phyloP scores from a whole-genome alignment of 306 rosid genomes.

The Corylus heterophylla region DNA sequence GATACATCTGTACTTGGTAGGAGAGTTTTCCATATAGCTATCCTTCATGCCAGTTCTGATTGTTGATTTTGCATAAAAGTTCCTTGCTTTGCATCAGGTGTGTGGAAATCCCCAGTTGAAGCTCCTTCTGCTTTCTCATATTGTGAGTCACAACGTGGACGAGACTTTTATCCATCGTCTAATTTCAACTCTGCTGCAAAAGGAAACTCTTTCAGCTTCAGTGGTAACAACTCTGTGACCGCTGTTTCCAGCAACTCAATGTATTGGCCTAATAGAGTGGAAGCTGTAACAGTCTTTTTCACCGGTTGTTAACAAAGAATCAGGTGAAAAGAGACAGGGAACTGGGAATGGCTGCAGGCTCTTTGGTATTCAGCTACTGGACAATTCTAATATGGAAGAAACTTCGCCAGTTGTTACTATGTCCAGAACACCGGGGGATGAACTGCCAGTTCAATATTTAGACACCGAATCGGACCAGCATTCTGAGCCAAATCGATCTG shows the following conservation, averaged over 20 bases:
- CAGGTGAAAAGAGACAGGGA: slow-evolving; percentile 64
- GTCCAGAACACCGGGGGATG: slow-evolving; percentile 55
- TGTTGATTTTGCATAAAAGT: slow-evolving; percentile 13
- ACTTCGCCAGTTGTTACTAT: slow-evolving; percentile 44
- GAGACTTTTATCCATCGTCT: slow-evolving; percentile 61
- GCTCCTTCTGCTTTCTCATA: slow-evolving; percentile 59
- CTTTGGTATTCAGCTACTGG: slow-evolving; percentile 85
- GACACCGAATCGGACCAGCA: slow-evolving; percentile 80
- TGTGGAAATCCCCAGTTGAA: slow-evolving; percentile 73
- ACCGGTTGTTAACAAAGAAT: slow-evolving; percentile 53
- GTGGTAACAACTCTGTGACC: slow-evolving; percentile 59
- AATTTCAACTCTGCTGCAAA: slow-evolving; percentile 60
- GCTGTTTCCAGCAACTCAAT: slow-evolving; percentile 60
- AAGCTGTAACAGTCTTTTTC: slow-evolving; percentile 56
- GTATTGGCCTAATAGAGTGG: slow-evolving; percentile 70
- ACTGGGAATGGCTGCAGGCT: slow-evolving; percentile 78
- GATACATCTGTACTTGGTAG: slow-evolving; percentile 70
- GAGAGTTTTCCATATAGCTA: slow-evolving; percentile 20
- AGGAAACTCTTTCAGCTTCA: slow-evolving; percentile 58
- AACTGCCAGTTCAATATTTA: slow-evolving; percentile 47
- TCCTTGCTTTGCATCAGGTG: slow-evolving; percentile 49
- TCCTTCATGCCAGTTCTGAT: slow-evolving; percentile 11
- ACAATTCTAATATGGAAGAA: slow-evolving; percentile 61
- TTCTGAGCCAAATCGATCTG: slow-evolving; percentile 82
- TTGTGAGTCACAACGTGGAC: slow-evolving; percentile 63